Conservation (phyloP, 805 yeast genomes). For the Lipomyces yamanashiensis region DNA sequence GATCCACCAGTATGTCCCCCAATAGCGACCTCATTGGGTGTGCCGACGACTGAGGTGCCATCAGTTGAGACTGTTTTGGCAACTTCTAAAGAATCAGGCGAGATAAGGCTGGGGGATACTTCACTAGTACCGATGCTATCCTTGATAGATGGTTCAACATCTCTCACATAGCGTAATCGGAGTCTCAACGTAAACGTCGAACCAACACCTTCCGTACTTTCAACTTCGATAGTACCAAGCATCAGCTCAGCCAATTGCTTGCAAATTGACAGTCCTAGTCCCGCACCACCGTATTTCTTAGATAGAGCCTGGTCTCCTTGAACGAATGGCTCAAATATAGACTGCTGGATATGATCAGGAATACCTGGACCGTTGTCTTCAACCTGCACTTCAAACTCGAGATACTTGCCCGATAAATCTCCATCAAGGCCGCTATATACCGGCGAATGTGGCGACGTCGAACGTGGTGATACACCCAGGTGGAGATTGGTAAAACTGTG, state of each 20-base stretch:
- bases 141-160: not conserved
- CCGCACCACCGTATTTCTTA: conserved; percentile 93
- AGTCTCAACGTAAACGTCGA: conserved; percentile 65
- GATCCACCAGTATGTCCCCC: conserved; percentile 15
- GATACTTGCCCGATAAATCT: conserved; percentile 51
- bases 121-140: not conserved
- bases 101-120: not conserved
- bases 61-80: not conserved
- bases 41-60: not conserved
- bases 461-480: not conserved
- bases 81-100: not conserved
- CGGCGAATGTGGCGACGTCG: conserved; percentile 10
- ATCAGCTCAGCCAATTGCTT: conserved; percentile 87
- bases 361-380: conserved; percentile 95
- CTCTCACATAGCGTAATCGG: conserved; percentile 56
- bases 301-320: conserved; percentile 96
- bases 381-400: conserved; percentile 73
- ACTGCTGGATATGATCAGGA: conserved; percentile 75
- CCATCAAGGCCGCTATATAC: not conserved
- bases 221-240: conserved; percentile 80
- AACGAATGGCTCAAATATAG: conserved; percentile 93
- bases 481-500: not conserved
- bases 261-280: conserved; percentile 87
- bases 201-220: conserved; percentile 79
- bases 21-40: not conserved